Percentiles rank a stretch among this genome's conserved stretches.
Evolutionary conservation across 305 asterid genomes (phyloP).

Genomic region (Fraxinus baroniana): DNA sequence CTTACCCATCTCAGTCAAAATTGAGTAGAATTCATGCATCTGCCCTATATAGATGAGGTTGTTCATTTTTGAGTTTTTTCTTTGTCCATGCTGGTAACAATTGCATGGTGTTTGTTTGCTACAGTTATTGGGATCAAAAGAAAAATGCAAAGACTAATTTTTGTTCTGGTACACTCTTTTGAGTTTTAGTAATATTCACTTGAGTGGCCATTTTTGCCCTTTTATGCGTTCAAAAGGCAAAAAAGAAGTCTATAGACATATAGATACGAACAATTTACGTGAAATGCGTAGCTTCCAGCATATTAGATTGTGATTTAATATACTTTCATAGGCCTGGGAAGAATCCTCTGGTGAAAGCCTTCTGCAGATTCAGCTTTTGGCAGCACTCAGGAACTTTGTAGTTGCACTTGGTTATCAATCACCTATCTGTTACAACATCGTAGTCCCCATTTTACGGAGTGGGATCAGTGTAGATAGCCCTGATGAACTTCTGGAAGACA

Average conservation of each 20-base stretch:
- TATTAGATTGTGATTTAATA: slow-evolving; percentile 13
- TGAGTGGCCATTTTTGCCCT: background rate
- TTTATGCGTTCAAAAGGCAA: background rate
- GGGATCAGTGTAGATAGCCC: slow-evolving; percentile 70
- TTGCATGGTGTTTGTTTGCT: background rate
- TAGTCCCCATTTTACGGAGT: slow-evolving; percentile 77
- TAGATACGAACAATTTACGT: slow-evolving; percentile 5
- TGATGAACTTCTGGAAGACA: slow-evolving; percentile 93
- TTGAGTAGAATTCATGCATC: slow-evolving; percentile 14
- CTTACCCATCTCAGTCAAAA: background rate
- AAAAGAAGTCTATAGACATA: background rate
- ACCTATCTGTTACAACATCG: slow-evolving; percentile 71
- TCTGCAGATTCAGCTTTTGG: slow-evolving; percentile 96
- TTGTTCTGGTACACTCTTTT: background rate
- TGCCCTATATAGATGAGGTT: background rate
- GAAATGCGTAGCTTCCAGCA: slow-evolving; percentile 11
- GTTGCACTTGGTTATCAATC: slow-evolving; percentile 88
- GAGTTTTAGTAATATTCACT: slow-evolving; percentile 3
- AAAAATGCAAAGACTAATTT: background rate
- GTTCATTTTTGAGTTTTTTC: background rate
- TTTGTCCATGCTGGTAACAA: background rate
- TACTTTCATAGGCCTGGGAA: slow-evolving; percentile 77
- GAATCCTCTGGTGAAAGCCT: slow-evolving; percentile 94
- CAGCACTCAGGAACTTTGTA: slow-evolving; percentile 85
- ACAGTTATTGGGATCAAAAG: background rate